Evolutionary conservation across 1,284 basidiomycete genomes (phyloP).

Genomic region (Cutaneotrichosporon arboriforme): DNA sequence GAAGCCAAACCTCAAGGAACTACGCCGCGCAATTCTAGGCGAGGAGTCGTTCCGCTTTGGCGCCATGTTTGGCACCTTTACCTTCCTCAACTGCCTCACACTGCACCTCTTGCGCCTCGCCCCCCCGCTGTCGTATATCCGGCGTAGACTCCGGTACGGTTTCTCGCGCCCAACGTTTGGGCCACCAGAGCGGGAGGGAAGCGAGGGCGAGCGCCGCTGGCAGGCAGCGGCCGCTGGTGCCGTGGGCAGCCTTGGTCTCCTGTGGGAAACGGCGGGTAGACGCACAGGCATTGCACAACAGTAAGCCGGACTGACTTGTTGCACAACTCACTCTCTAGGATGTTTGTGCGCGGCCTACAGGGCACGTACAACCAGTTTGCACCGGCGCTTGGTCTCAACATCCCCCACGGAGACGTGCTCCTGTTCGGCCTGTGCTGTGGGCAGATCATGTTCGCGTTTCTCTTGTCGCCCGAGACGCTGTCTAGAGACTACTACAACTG

Average conservation of each 20-base stretch:
- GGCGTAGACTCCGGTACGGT: constrained; percentile 25
- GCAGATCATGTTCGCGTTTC: constrained; percentile 82
- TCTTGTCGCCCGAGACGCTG: constrained; percentile 75
- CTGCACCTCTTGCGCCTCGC: constrained; percentile 76
- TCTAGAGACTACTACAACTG: constrained; percentile 69
- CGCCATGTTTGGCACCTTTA: constrained; percentile 73
- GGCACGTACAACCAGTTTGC: constrained; percentile 50
- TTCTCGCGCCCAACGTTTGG: constrained; percentile 39
- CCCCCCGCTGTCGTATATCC: constrained; percentile 55
- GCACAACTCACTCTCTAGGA: constrained; percentile 18
- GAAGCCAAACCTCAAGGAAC: constrained; percentile 55
- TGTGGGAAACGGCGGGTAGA: constrained; percentile 70
- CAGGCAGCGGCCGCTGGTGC: constrained; percentile 83
- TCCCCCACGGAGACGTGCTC: constrained; percentile 80
- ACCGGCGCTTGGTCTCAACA: constrained; percentile 52
- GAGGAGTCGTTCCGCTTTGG: constrained; percentile 73
- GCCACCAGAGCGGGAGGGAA: constrained; percentile 53
- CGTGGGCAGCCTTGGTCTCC: constrained; percentile 66
- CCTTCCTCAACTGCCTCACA: constrained; percentile 72
- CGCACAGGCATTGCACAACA: constrained; percentile 79
- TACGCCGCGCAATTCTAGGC: constrained; percentile 74
- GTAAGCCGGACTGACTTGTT: constrained; percentile 29
- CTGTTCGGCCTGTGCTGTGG: constrained; percentile 78
- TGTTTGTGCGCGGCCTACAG: constrained; percentile 49
- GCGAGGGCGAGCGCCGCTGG: constrained; percentile 60